Evolutionary conservation across 1,284 basidiomycete genomes (phyloP).

Genomic region (Trichosporon faecale): DNA sequence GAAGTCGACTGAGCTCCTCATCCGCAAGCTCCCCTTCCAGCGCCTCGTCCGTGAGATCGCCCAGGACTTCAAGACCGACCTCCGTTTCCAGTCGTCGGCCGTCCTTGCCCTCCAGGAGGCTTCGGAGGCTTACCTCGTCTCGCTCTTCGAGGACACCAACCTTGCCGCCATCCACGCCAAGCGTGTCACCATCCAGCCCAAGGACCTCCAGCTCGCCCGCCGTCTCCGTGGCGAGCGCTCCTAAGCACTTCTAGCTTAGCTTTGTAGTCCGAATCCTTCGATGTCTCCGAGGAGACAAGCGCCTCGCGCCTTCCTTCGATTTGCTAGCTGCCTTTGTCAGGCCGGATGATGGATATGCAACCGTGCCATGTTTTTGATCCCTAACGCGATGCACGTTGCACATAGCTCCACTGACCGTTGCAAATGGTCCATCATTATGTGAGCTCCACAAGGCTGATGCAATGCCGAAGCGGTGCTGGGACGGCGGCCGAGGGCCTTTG

Average conservation of each 20-base stretch:
- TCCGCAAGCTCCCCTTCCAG: slow-evolving; percentile 91
- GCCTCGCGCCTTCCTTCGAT: slow-evolving; percentile 19
- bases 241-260: slow-evolving; percentile 53
- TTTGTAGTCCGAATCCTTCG: background rate
- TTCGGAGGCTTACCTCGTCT: slow-evolving; percentile 87
- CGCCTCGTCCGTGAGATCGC: slow-evolving; percentile 72
- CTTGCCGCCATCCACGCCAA: slow-evolving; percentile 89
- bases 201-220: slow-evolving; percentile 75
- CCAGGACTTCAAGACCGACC: slow-evolving; percentile 73
- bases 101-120: slow-evolving; percentile 88
- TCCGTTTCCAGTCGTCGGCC: slow-evolving; percentile 89
- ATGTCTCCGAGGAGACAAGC: background rate
- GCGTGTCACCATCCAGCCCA: slow-evolving; percentile 75
- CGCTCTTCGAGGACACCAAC: slow-evolving; percentile 70
- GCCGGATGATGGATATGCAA: slow-evolving; percentile 20
- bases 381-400: background rate
- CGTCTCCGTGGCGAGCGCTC: slow-evolving; percentile 76
- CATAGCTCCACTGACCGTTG: background rate
- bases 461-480: background rate
- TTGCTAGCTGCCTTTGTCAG: slow-evolving; percentile 22
- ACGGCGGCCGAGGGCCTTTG: background rate
- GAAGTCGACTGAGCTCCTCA: slow-evolving; percentile 81
- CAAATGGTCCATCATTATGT: too few relatives aligned
- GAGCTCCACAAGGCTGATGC: too few relatives aligned
- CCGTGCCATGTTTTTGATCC: slow-evolving; percentile 17